Evolutionary conservation across 441 rosid genomes (phyloP).

Genomic region (Francoa sonchifolia): DNA sequence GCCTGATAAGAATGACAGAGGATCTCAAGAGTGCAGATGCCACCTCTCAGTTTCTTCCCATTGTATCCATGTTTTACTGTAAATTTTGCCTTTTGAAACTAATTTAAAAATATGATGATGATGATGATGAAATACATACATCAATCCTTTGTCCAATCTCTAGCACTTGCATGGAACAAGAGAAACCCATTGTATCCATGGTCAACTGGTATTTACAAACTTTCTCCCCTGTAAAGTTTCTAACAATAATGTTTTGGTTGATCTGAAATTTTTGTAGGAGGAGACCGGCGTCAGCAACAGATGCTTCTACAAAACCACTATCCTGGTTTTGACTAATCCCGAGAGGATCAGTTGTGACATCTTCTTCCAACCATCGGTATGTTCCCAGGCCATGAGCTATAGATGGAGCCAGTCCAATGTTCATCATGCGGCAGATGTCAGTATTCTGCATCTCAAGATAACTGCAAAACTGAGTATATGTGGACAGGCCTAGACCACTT

Average conservation of each 20-base stretch:
- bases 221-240: slow-evolving; percentile 30
- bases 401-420: slow-evolving; percentile 23
- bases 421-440: slow-evolving; percentile 24
- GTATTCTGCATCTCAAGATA: slow-evolving; percentile 59
- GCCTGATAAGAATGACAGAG: no score
- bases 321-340: slow-evolving; percentile 34
- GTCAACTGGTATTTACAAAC: slow-evolving; percentile 30
- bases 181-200: slow-evolving; percentile 38
- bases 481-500: slow-evolving; percentile 67
- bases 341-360: slow-evolving; percentile 41
- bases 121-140: slow-evolving; percentile 27
- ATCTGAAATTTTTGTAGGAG: slow-evolving; percentile 46
- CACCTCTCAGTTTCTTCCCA: not conserved
- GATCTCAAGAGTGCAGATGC: slow-evolving; percentile 8
- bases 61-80: not conserved
- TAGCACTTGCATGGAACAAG: slow-evolving; percentile 32
- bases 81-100: not conserved
- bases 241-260: slow-evolving; percentile 32
- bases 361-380: slow-evolving; percentile 75
- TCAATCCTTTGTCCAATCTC: slow-evolving; percentile 37
- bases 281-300: slow-evolving; percentile 35
- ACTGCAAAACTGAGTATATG: slow-evolving; percentile 57
- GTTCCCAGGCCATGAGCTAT: slow-evolving; percentile 97
- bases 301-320: slow-evolving; percentile 58
- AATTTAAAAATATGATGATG: not conserved